A percentile compares a stretch with the other conserved stretches of the same genome.
Evolutionary conservation across 2,329 filamentous ascomycete genomes (phyloP).

Genomic region (Neopestalotiopsis rosae): DNA sequence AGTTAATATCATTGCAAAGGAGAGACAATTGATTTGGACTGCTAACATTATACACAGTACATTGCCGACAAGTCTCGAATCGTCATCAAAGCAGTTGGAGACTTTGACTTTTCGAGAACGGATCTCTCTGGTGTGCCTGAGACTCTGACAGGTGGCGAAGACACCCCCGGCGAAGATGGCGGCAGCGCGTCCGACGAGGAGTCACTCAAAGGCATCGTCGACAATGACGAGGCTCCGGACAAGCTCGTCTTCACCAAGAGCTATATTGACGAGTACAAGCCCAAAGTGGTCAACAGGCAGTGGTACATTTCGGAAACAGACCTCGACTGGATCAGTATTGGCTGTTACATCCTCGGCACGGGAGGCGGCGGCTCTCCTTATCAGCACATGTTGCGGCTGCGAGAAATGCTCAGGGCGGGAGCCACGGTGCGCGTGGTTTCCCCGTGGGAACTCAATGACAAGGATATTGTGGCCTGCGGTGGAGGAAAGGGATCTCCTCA

Average conservation of each 20-base stretch:
- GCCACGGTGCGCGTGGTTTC: constrained; percentile 54
- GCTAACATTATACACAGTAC: constrained; percentile 37
- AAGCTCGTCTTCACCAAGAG: constrained; percentile 21
- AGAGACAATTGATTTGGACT: neutral
- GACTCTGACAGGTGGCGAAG: constrained; percentile 12
- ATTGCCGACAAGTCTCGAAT: constrained; percentile 55
- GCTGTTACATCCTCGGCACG: constrained; percentile 63
- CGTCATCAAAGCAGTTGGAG: constrained; percentile 62
- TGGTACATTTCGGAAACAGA: constrained; percentile 63
- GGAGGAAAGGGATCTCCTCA: constrained; percentile 62
- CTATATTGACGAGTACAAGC: constrained; percentile 47
- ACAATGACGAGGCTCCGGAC: neutral
- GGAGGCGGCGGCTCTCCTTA: constrained; percentile 62
- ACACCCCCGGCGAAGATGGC: constrained; percentile 3
- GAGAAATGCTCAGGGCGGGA: constrained; percentile 52
- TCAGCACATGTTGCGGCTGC: constrained; percentile 52
- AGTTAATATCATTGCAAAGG: constrained; percentile 10
- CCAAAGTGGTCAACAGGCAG: constrained; percentile 49
- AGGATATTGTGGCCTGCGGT: constrained; percentile 55
- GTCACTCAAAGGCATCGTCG: neutral
- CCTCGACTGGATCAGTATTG: constrained; percentile 57
- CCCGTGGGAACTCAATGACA: constrained; percentile 50
- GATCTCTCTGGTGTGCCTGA: constrained; percentile 19
- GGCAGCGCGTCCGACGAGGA: neutral
- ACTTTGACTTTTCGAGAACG: constrained; percentile 49